These are phyloP conservation scores for Globisporangium alternatum DNA, from an alignment of 352 stramenopile species.

Conservation along the genomic window DNA sequence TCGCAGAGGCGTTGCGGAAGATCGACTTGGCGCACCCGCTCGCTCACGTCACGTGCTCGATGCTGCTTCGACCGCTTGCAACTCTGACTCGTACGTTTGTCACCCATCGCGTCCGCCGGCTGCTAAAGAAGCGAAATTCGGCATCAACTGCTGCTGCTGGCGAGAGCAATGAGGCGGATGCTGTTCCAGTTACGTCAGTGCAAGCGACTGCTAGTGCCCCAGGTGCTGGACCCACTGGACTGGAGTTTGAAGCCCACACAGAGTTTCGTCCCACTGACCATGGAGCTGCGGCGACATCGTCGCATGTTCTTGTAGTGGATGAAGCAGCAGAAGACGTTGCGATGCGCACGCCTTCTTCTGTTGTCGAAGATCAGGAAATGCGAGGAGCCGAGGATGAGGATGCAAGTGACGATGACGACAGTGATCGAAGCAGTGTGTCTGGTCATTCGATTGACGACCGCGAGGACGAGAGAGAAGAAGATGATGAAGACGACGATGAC, in stretches of 20 bases:
- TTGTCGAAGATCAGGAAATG: constrained; percentile 56
- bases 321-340: constrained; percentile 51
- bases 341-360: constrained; percentile 59
- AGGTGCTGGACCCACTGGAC: not conserved
- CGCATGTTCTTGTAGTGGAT: not conserved
- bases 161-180: not conserved
- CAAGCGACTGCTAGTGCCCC: not conserved
- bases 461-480: constrained; percentile 22
- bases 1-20: constrained; percentile 76
- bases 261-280: not conserved
- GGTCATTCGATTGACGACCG: constrained; percentile 45
- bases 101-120: constrained; percentile 58
- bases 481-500: constrained; percentile 30
- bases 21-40: constrained; percentile 76
- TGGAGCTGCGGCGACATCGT: not conserved
- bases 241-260: not conserved
- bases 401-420: constrained; percentile 53
- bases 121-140: constrained; percentile 59
- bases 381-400: constrained; percentile 38
- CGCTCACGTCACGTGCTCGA: constrained; percentile 68
- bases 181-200: not conserved
- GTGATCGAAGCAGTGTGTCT: constrained; percentile 60
- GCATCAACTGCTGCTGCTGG: not conserved
- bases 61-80: constrained; percentile 77
- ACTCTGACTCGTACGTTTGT: constrained; percentile 82